Percentiles rank a stretch among this genome's conserved stretches.
Evolutionary conservation across 345 rosid genomes (phyloP).

Genomic region (Stellera chamaejasme): DNA sequence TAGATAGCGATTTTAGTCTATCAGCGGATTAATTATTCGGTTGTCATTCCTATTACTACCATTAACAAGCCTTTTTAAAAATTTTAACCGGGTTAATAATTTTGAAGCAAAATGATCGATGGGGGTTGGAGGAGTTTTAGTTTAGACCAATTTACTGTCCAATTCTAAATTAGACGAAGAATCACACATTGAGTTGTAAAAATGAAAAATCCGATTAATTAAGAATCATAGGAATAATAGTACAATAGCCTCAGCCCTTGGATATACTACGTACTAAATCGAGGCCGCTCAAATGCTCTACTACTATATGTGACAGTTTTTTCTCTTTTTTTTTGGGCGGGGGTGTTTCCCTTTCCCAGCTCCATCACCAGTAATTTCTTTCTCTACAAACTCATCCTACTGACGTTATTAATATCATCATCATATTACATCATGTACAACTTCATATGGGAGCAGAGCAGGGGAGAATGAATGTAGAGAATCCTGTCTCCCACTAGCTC

Average conservation of each 20-base stretch:
- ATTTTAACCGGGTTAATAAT: too few relatives aligned
- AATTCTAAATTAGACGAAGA: too few relatives aligned
- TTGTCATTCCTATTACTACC: background rate
- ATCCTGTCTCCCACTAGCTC: background rate
- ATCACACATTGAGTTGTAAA: background rate
- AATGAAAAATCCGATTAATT: background rate
- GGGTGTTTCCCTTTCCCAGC: background rate
- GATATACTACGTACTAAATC: constrained; percentile 15
- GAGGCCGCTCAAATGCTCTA: constrained; percentile 6
- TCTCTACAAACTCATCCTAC: constrained; percentile 7
- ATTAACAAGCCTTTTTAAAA: too few relatives aligned
- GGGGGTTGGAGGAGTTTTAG: too few relatives aligned
- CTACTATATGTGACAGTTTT: background rate
- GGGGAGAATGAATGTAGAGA: constrained; percentile 1
- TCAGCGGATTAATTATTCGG: too few relatives aligned
- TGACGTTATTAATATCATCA: constrained; percentile 2
- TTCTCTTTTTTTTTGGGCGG: background rate
- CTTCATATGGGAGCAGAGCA: constrained; percentile 3
- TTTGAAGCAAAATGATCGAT: too few relatives aligned
- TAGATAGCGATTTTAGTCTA: too few relatives aligned
- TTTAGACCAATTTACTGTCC: too few relatives aligned
- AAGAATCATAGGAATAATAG: background rate
- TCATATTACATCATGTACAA: constrained; percentile 19
- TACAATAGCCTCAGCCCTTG: constrained; percentile 9
- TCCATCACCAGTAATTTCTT: constrained; percentile 11